Evolutionary conservation across 306 rosid genomes (phyloP).

Genomic region (Malus sylvestris): DNA sequence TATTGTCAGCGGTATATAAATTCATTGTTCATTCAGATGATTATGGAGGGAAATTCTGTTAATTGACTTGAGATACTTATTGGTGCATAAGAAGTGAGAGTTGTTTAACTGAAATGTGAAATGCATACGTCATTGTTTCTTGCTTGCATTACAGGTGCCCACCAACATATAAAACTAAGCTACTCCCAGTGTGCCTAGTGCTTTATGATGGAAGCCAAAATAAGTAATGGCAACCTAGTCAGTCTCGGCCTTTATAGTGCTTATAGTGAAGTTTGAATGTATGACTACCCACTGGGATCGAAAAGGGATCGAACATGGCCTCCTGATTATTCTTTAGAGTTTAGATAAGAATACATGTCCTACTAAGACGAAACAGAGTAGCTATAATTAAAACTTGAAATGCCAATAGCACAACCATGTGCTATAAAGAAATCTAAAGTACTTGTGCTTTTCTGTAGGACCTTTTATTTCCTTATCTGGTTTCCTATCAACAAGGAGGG

Average conservation of each 20-base stretch:
- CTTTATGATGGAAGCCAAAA: conserved; percentile 1
- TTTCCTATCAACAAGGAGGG: not conserved
- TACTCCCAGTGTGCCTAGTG: not conserved
- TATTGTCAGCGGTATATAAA: not conserved
- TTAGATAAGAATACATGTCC: not conserved
- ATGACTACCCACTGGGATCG: conserved; percentile 16
- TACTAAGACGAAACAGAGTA: not conserved
- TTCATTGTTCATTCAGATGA: not conserved
- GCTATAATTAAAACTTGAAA: conserved; percentile 1
- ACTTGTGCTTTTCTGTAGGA: not conserved
- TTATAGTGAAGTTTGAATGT: conserved; percentile 20
- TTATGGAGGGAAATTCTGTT: not conserved
- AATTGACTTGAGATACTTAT: not conserved
- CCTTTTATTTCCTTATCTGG: not conserved
- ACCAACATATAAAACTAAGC: not conserved
- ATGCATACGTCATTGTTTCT: not conserved
- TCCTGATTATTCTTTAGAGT: not conserved
- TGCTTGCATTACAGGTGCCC: not conserved
- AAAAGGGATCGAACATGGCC: not conserved
- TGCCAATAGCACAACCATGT: not conserved
- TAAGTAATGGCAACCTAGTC: conserved; percentile 1
- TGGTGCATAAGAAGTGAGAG: not conserved
- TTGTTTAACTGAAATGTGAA: not conserved
- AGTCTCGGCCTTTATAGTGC: conserved; percentile 11
- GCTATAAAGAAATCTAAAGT: not conserved